phyloP scores from a whole-genome alignment of 2,329 filamentous ascomycete species.

The Epichloe coenophiala region DNA sequence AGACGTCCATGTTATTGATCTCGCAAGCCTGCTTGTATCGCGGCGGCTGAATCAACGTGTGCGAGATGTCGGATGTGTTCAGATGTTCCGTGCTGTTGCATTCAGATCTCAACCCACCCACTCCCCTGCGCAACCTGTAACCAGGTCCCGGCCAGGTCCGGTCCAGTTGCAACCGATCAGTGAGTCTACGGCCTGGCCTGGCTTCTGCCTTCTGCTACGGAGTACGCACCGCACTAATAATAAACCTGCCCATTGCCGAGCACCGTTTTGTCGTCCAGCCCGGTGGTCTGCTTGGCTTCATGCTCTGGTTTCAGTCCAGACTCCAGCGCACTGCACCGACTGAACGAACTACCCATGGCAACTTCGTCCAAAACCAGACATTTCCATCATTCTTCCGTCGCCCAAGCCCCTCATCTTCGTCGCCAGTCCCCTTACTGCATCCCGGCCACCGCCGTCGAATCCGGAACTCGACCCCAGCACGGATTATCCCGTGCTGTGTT shows the following conservation, averaged over 20 bases:
- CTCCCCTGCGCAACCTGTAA: neutral
- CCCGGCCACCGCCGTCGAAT: neutral
- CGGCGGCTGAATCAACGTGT: too few species aligned
- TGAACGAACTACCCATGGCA: neutral
- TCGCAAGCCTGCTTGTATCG: too few species aligned
- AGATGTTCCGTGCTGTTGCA: too few species aligned
- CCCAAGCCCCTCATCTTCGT: slow-evolving; percentile 1
- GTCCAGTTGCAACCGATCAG: neutral
- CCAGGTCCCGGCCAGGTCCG: neutral
- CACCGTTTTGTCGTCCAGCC: neutral
- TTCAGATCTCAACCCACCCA: slow-evolving; percentile 3
- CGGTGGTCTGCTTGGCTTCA: neutral
- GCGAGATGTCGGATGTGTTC: too few species aligned
- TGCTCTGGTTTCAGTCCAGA: neutral
- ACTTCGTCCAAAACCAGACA: neutral
- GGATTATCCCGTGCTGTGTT: neutral
- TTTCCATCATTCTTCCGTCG: neutral
- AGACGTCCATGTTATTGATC: neutral
- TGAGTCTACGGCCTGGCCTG: neutral
- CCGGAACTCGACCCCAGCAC: neutral
- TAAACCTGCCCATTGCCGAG: neutral
- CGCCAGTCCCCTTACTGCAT: neutral
- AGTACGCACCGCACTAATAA: neutral
- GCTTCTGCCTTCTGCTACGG: neutral
- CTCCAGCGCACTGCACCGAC: neutral